A percentile compares a stretch with the other conserved stretches of the same genome.
Conservation (phyloP, 2,329 filamentous ascomycete species). For the Fonsecaea monophora region DNA sequence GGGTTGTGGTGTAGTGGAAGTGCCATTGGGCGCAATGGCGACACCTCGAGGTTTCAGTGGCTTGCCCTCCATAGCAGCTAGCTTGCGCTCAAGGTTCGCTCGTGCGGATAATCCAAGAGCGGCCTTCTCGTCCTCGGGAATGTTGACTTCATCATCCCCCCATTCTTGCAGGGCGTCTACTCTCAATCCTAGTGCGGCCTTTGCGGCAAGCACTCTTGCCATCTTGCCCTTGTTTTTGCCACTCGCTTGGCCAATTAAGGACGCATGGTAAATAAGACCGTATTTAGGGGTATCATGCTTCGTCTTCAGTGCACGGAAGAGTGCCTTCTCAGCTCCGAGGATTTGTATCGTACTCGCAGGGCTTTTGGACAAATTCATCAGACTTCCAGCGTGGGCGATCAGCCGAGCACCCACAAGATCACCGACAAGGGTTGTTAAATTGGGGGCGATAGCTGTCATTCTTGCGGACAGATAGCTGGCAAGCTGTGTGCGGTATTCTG, state of each 20-base stretch:
- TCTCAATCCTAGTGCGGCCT: slow-evolving; percentile 89
- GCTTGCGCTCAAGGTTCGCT: slow-evolving; percentile 57
- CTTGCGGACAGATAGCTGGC: slow-evolving; percentile 87
- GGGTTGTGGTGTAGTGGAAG: slow-evolving; percentile 63
- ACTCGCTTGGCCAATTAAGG: slow-evolving; percentile 92
- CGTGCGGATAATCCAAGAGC: slow-evolving; percentile 72
- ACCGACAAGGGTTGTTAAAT: slow-evolving; percentile 89
- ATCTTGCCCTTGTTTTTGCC: slow-evolving; percentile 99
- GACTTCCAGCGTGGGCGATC: slow-evolving; percentile 91
- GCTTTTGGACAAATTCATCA: slow-evolving; percentile 93
- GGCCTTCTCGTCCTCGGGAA: slow-evolving; percentile 84
- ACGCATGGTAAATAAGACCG: slow-evolving; percentile 90
- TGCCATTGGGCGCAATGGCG: slow-evolving; percentile 75
- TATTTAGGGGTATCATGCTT: slow-evolving; percentile 99
- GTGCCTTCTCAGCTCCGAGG: slow-evolving; percentile 95
- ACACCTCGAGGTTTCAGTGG: slow-evolving; percentile 78
- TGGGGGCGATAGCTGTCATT: slow-evolving; percentile 96
- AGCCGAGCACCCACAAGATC: slow-evolving; percentile 93
- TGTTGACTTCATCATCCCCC: slow-evolving; percentile 68
- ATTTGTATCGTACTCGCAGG: slow-evolving; percentile 97
- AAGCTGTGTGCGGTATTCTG: slow-evolving; percentile 86
- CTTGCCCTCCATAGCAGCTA: slow-evolving; percentile 79
- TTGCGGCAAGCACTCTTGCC: slow-evolving; percentile 91
- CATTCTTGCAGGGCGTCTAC: slow-evolving; percentile 87
- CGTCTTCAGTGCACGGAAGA: slow-evolving; percentile 97